Evolutionary conservation across 2,329 filamentous ascomycete genomes (phyloP).

Genomic region (Verticillium isaacii): DNA sequence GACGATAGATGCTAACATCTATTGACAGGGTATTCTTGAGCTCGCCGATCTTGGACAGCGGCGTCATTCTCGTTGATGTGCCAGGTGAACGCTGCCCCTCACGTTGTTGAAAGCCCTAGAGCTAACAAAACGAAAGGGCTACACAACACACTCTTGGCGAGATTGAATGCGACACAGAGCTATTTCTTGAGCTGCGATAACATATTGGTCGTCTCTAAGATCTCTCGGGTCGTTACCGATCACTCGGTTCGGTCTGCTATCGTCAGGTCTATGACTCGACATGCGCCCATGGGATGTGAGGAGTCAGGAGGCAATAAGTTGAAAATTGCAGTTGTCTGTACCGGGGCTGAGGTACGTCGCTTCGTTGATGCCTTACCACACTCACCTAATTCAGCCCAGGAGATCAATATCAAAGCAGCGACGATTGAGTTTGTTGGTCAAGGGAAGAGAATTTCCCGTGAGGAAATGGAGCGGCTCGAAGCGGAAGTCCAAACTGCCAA

Average conservation of each 20-base stretch:
- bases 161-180: constrained; percentile 26
- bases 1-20: background rate
- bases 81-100: constrained; percentile 20
- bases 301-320: constrained; percentile 16
- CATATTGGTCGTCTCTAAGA: constrained; percentile 27
- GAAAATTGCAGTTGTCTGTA: constrained; percentile 27
- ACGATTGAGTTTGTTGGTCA: constrained; percentile 20
- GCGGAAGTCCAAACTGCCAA: constrained; percentile 20
- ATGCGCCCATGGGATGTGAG: constrained; percentile 22
- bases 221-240: constrained; percentile 25
- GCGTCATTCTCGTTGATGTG: constrained; percentile 27
- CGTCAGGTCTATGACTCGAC: constrained; percentile 19
- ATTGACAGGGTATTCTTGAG: constrained; percentile 21
- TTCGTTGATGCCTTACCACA: background rate
- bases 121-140: constrained; percentile 8
- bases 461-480: constrained; percentile 18
- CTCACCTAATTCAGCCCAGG: constrained; percentile 12
- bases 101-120: background rate
- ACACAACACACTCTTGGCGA: constrained; percentile 28
- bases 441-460: constrained; percentile 13
- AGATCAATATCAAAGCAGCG: constrained; percentile 21
- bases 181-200: constrained; percentile 28
- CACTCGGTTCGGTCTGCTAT: constrained; percentile 26
- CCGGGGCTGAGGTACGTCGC: constrained; percentile 20
- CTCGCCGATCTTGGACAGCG: constrained; percentile 23